Conservation (phyloP, 1,139 yeast species). For the Groenewaldozyma sp. region DNA sequence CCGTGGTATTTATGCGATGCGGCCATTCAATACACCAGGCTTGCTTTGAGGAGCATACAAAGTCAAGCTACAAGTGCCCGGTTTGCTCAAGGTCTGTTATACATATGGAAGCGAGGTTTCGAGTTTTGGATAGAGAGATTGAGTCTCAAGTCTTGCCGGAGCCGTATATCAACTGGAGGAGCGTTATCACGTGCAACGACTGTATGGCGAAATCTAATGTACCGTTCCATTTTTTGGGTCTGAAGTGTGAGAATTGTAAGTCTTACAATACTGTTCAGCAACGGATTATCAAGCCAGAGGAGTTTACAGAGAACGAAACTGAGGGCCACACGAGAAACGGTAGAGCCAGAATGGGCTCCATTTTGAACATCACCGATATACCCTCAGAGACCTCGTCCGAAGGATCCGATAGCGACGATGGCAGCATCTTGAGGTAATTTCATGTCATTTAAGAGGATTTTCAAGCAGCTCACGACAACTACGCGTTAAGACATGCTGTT, state of each 20-base stretch:
- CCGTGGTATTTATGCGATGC: conserved; percentile 87
- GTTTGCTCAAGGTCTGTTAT: conserved; percentile 75
- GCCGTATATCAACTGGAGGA: conserved; percentile 69
- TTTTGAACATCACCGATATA: conserved; percentile 2
- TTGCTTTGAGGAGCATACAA: conserved; percentile 72
- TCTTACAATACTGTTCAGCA: conserved; percentile 79
- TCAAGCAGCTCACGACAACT: too few species aligned
- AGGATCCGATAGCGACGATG: conserved; percentile 2
- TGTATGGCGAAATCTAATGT: conserved; percentile 77
- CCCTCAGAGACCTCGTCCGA: conserved; percentile 1
- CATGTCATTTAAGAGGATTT: too few species aligned
- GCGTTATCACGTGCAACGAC: conserved; percentile 77
- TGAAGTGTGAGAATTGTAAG: conserved; percentile 76
- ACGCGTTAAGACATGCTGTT: background rate
- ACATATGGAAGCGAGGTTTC: conserved; percentile 81
- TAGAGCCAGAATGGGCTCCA: background rate
- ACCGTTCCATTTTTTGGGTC: conserved; percentile 73
- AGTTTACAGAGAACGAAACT: too few species aligned
- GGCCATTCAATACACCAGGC: conserved; percentile 89
- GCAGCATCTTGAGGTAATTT: background rate
- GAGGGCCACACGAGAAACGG: too few species aligned
- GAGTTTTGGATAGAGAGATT: conserved; percentile 79
- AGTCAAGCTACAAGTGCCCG: conserved; percentile 84
- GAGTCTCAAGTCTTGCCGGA: conserved; percentile 66
- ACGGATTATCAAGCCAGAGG: conserved; percentile 39